Conservation (phyloP, 768 basidiomycete genomes). For the Sutorius australiensis region DNA sequence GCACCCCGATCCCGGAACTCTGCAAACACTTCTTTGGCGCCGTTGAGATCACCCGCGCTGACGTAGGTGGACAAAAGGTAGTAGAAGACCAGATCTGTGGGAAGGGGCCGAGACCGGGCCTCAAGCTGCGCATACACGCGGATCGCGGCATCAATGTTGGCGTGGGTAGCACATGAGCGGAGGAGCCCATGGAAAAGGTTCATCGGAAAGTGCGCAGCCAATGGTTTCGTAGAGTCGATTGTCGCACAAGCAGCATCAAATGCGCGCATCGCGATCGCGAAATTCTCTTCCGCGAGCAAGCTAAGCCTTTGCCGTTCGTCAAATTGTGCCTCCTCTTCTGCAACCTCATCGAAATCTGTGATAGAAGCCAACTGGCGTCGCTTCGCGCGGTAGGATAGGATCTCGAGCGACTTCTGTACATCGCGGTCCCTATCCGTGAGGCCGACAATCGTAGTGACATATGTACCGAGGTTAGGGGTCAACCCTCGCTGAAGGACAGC, state of each 20-base stretch:
- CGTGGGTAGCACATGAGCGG: conserved; percentile 55
- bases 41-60: conserved; percentile 45
- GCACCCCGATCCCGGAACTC: conserved; percentile 48
- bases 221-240: conserved; percentile 12
- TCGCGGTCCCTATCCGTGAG: conserved; percentile 69
- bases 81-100: conserved; percentile 40
- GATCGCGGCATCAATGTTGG: conserved; percentile 56
- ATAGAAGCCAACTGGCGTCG: conserved; percentile 22
- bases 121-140: conserved; percentile 65
- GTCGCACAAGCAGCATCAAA: conserved; percentile 54
- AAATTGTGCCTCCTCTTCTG: conserved; percentile 13
- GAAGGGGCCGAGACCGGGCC: conserved; percentile 29
- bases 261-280: conserved; percentile 64
- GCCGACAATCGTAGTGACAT: conserved; percentile 54
- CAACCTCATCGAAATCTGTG: conserved; percentile 1
- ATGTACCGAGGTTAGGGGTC: conserved; percentile 60
- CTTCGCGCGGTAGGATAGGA: conserved; percentile 41
- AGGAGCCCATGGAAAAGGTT: conserved; percentile 53
- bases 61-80: conserved; percentile 59
- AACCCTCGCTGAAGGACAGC: conserved; percentile 61
- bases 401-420: conserved; percentile 43
- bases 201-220: conserved; percentile 27
- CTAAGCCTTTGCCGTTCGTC: conserved; percentile 36
- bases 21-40: conserved; percentile 57
- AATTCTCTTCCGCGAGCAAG: conserved; percentile 64